Evolutionary conservation across 75 land plant genomes (phyloP).

Genomic region (Ceratopteris richardii): DNA sequence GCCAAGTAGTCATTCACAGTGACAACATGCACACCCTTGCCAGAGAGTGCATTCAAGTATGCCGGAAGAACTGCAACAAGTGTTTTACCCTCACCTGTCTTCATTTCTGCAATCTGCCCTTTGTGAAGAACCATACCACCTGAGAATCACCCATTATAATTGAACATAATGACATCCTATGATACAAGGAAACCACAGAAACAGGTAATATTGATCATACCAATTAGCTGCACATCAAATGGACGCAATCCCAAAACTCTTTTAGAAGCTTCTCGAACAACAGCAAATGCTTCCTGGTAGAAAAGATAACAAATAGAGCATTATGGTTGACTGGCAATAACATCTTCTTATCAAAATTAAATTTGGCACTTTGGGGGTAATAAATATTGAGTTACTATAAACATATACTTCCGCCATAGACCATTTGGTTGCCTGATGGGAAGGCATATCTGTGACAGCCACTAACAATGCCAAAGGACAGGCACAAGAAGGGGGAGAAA

Average conservation of each 20-base stretch:
- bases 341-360: no score
- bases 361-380: no score
- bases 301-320: no score
- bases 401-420: no score
- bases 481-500: no score
- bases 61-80: constrained; percentile 97
- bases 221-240: constrained; percentile 96
- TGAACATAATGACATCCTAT: neutral
- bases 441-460: no score
- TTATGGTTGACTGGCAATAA: no score
- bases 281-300: constrained; percentile 95
- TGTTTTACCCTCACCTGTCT: constrained; percentile 98
- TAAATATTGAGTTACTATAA: no score
- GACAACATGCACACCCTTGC: constrained; percentile 94
- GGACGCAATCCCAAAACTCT: constrained; percentile 93
- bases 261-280: constrained; percentile 96
- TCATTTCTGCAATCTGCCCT: constrained; percentile 99
- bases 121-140: constrained; percentile 98
- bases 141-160: no score
- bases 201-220: constrained; percentile 42
- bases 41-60: constrained; percentile 82
- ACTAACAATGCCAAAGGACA: no score
- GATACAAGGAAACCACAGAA: constrained; percentile 3
- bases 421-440: no score
- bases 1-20: constrained; percentile 99